Evolutionary conservation across 164 flowering plant species (phyloP).

Genomic region (Aristolochia fimbriata): DNA sequence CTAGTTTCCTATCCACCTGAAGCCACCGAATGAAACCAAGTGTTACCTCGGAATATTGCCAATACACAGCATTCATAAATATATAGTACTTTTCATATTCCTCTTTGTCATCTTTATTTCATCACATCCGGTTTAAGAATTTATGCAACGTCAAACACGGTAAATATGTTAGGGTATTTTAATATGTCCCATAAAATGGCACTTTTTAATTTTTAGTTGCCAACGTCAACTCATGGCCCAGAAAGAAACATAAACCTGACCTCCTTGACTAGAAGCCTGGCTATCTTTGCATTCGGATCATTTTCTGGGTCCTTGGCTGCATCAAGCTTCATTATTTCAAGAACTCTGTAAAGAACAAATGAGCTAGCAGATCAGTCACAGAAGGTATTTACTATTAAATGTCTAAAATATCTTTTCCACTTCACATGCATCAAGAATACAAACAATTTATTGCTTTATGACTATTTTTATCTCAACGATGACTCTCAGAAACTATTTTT

Average conservation of each 20-base stretch:
- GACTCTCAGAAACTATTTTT: too few relatives aligned
- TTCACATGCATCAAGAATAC: too few relatives aligned
- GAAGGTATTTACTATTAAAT: too few relatives aligned
- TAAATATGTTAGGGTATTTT: too few relatives aligned
- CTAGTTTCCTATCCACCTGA: conserved; percentile 87
- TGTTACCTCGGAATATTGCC: not conserved
- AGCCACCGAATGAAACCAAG: conserved; percentile 1
- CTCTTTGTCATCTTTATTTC: not conserved
- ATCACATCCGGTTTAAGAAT: too few relatives aligned
- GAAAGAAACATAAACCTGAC: conserved; percentile 20
- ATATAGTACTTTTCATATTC: not conserved
- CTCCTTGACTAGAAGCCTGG: conserved; percentile 66
- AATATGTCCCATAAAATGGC: too few relatives aligned
- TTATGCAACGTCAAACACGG: too few relatives aligned
- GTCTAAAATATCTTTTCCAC: too few relatives aligned
- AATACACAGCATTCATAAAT: not conserved
- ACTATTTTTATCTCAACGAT: too few relatives aligned
- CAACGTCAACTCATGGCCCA: not conserved
- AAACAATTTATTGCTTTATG: too few relatives aligned
- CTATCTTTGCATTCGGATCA: conserved; percentile 45
- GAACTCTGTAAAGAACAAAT: conserved; percentile 45
- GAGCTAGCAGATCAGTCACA: not conserved
- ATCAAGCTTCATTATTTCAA: conserved; percentile 80
- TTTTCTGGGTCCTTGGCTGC: conserved; percentile 63
- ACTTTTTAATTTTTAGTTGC: not conserved